Base-by-base conservation (phyloP, 495 filamentous ascomycete species). In the Lasiosphaeria hispida region DNA sequence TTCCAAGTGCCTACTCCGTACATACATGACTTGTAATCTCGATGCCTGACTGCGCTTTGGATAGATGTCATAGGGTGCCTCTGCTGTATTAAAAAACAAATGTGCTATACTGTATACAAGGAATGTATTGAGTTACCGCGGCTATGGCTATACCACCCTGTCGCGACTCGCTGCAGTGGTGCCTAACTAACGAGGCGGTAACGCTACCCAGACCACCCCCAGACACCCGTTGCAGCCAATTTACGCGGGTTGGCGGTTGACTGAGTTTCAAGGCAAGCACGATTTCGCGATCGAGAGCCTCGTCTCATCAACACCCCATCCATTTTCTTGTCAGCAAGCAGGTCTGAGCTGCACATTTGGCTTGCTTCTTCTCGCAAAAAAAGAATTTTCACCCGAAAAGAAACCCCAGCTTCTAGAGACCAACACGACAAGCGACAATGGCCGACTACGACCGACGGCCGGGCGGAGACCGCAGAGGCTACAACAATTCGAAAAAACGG, bases 361-460 rank as follows among this genome's bases (percentile, higher is more conserved):
- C 23, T 30, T 2, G 23, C 5, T 30, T 30, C 23, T 5, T 30
- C 23, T 30, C 23, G 23, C 23, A 30, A 5, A 2, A 30, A 2
- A 30, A 30, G 2, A 30, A n/a, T n/a, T n/a, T n/a, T n/a, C n/a
- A n/a, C n/a, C n/a, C n/a, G n/a, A n/a, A n/a, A n/a, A n/a, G n/a
- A n/a, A n/a, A n/a, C n/a, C n/a, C n/a, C 23, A 30, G 23, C 23
- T 30, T 30, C 33, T 43, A 10, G 18, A 23, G 10, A 36, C 49
- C 10, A 30, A 44, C 43, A 61, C 9, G 3, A 14, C 52, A 10
- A 14, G 15, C 33, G 44, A 55, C 61, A 34, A 94, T 94, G 90
- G 85, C 85, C 43, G 89, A 92, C 60, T 83, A 85, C 71, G 88
- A 91, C 60, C 81, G 85, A 52, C 79, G 89, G 68, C 77, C 73